Evolutionary conservation across 2,329 filamentous ascomycete species (phyloP).

Genomic region (Fusarium chuoi): DNA sequence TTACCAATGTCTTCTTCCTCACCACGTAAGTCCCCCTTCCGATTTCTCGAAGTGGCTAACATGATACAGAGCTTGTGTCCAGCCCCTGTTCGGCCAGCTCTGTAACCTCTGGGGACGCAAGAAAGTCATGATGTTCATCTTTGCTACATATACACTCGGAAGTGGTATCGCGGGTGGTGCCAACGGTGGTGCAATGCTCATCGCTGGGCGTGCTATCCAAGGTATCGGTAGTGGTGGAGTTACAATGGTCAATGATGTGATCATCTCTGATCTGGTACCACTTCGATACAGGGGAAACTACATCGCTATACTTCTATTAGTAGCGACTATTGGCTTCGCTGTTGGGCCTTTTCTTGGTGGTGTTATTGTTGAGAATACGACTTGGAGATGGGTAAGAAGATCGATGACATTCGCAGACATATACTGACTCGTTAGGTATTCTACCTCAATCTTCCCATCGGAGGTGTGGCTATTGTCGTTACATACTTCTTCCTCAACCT

Average conservation of each 20-base stretch:
- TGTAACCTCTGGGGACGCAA: constrained; percentile 64
- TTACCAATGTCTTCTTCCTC: constrained; percentile 45
- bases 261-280: constrained; percentile 59
- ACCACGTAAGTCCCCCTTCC: constrained; percentile 11
- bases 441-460: constrained; percentile 55
- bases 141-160: constrained; percentile 61
- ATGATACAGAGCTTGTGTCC: constrained; percentile 45
- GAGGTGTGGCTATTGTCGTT: constrained; percentile 47
- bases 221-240: constrained; percentile 50
- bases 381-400: constrained; percentile 53
- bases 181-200: constrained; percentile 53
- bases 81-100: constrained; percentile 62
- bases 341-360: constrained; percentile 50
- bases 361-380: constrained; percentile 39
- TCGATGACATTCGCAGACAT: neutral
- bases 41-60: neutral
- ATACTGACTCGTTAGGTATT: constrained; percentile 49
- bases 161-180: constrained; percentile 60
- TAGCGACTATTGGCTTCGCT: constrained; percentile 49
- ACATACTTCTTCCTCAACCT: constrained; percentile 53
- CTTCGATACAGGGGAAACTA: constrained; percentile 59
- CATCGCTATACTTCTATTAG: constrained; percentile 48
- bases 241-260: constrained; percentile 48
- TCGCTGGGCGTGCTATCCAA: constrained; percentile 56
- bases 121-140: constrained; percentile 51